Evolutionary conservation across 768 basidiomycete genomes (phyloP).

Genomic region (Cyathus striatus): DNA sequence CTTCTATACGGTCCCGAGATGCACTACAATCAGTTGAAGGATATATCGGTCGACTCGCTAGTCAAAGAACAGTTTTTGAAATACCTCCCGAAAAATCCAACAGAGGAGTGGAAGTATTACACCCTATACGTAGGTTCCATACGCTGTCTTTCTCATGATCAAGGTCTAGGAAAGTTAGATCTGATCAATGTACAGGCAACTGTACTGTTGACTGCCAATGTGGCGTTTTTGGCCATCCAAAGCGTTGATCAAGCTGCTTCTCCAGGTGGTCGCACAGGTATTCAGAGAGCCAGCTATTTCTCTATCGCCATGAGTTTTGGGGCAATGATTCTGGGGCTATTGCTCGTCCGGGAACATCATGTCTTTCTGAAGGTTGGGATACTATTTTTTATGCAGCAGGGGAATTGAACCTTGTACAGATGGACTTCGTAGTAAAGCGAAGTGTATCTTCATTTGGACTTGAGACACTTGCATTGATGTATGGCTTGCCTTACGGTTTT

Average conservation of each 20-base stretch:
- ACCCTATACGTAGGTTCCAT: conserved; percentile 35
- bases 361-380: conserved; percentile 12
- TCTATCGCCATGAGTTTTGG: conserved; percentile 45
- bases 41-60: conserved; percentile 40
- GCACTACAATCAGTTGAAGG: conserved; percentile 35
- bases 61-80: conserved; percentile 34
- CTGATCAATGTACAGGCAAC: conserved; percentile 36
- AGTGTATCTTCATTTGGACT: conserved; percentile 22
- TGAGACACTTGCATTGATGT: conserved; percentile 19
- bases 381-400: conserved; percentile 22
- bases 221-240: conserved; percentile 55
- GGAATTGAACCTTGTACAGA: too few relatives aligned
- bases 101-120: conserved; percentile 37
- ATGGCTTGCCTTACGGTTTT: conserved; percentile 19
- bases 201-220: conserved; percentile 54
- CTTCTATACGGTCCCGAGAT: conserved; percentile 40
- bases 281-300: conserved; percentile 47
- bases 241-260: conserved; percentile 23
- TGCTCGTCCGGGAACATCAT: conserved; percentile 40
- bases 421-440: conserved; percentile 26
- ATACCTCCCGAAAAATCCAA: conserved; percentile 27
- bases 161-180: not conserved
- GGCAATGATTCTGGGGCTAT: conserved; percentile 39
- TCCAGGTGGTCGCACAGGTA: conserved; percentile 22
- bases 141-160: not conserved